Conservation (phyloP, 148 eudicot genomes). For the Rhododendron simsii region DNA sequence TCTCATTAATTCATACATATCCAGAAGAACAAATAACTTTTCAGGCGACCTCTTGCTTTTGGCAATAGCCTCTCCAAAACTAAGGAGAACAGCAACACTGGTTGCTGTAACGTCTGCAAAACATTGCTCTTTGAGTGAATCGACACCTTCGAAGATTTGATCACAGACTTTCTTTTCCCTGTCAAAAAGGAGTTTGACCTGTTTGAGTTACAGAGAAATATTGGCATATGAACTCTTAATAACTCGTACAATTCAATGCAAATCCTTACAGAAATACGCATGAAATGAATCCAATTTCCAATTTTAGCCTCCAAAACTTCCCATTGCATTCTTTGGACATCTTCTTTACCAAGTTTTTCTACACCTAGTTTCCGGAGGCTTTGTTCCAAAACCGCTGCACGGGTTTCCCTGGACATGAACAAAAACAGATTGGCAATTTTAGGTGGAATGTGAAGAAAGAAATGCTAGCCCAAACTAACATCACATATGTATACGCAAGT, state of each 20-base stretch:
- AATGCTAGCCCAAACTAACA: neutral
- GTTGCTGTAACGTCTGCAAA: constrained; percentile 70
- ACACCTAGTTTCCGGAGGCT: constrained; percentile 83
- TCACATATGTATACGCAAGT: neutral
- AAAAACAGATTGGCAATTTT: neutral
- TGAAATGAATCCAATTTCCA: constrained; percentile 91
- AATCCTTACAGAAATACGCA: constrained; percentile 76
- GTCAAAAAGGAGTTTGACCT: constrained; percentile 78
- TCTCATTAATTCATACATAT: constrained; percentile 96
- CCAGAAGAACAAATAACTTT: constrained; percentile 87
- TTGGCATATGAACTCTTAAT: constrained; percentile 3
- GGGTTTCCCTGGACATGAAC: constrained; percentile 57
- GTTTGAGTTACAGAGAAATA: constrained; percentile 13
- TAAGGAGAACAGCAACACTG: constrained; percentile 64
- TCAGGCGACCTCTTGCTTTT: constrained; percentile 94
- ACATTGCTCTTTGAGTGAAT: constrained; percentile 58
- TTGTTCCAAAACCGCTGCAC: constrained; percentile 62
- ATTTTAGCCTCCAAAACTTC: constrained; percentile 88
- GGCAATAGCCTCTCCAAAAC: constrained; percentile 97
- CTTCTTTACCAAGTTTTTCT: constrained; percentile 82
- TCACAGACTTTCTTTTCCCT: constrained; percentile 81
- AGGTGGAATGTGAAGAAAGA: neutral
- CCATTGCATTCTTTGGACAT: constrained; percentile 97
- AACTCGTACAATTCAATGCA: neutral
- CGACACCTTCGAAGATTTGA: constrained; percentile 57